Conservation (phyloP, 169 alveolate species). For the Plasmodium cynomolgi region DNA sequence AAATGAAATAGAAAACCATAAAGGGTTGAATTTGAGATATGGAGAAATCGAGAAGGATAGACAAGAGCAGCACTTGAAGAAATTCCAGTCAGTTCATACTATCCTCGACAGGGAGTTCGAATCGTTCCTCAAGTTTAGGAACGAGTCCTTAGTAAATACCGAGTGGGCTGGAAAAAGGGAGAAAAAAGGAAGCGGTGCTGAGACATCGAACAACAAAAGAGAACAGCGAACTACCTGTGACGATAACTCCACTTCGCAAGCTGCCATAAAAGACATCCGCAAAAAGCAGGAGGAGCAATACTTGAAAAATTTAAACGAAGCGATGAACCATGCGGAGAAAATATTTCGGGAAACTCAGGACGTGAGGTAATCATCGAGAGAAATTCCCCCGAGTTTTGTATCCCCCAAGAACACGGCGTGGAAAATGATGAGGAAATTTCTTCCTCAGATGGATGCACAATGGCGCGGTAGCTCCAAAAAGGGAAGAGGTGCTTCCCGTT, state of each 20-base stretch:
- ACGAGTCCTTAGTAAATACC: constrained; percentile 22
- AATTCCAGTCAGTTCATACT: constrained; percentile 11
- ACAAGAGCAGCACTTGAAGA: constrained; percentile 25
- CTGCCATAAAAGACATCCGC: constrained; percentile 2
- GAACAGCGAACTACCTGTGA: not conserved
- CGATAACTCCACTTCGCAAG: not conserved
- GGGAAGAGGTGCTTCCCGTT: not conserved
- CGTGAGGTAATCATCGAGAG: constrained; percentile 31
- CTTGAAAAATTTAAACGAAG: constrained; percentile 51
- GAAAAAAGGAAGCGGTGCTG: not conserved
- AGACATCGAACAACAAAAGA: not conserved
- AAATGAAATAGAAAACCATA: constrained; percentile 58
- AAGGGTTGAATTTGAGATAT: constrained; percentile 19
- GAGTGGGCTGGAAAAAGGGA: constrained; percentile 20
- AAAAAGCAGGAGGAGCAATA: constrained; percentile 41
- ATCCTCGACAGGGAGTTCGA: constrained; percentile 27
- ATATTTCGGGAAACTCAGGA: constrained; percentile 41
- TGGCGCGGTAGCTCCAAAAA: not conserved
- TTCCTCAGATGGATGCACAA: not conserved
- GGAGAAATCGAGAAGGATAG: constrained; percentile 3
- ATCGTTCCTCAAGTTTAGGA: constrained; percentile 35
- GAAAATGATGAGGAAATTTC: not conserved
- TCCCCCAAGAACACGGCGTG: not conserved
- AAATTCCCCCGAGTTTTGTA: not conserved
- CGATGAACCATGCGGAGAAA: constrained; percentile 36